These are phyloP conservation scores for Achaetomium macrosporum DNA, from an alignment of 2,329 filamentous ascomycete species.

Conservation along the genomic window DNA sequence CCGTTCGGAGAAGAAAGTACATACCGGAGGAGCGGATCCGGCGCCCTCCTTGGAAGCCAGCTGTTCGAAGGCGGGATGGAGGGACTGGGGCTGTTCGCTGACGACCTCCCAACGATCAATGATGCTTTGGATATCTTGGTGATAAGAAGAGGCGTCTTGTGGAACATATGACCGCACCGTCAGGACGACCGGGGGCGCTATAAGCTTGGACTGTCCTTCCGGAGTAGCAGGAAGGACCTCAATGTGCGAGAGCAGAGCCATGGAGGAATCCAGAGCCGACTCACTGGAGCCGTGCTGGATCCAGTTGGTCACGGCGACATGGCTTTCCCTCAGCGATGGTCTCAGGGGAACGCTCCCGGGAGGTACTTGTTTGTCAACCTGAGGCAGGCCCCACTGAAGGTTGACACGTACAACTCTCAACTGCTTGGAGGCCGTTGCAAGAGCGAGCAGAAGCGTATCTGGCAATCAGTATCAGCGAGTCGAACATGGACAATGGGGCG, in stretches of 20 bases:
- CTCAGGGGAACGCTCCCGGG: slow-evolving; percentile 43
- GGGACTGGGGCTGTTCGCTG: slow-evolving; percentile 54
- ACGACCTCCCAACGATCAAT: slow-evolving; percentile 80
- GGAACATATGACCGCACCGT: slow-evolving; percentile 63
- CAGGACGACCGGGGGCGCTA: slow-evolving; percentile 54
- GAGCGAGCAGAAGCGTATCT: slow-evolving; percentile 55
- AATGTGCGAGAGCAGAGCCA: slow-evolving; percentile 65
- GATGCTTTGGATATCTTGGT: slow-evolving; percentile 63
- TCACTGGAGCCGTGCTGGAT: slow-evolving; percentile 42
- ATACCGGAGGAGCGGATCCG: slow-evolving; percentile 40
- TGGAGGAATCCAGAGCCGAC: slow-evolving; percentile 41
- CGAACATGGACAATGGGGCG: slow-evolving; percentile 8
- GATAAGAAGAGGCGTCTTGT: slow-evolving; percentile 48
- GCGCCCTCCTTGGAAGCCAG: slow-evolving; percentile 53
- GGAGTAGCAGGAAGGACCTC: slow-evolving; percentile 64
- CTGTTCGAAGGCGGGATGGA: slow-evolving; percentile 75
- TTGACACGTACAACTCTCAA: slow-evolving; percentile 68
- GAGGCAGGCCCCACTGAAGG: slow-evolving; percentile 65
- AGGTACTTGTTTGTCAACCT: slow-evolving; percentile 49
- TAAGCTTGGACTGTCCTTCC: slow-evolving; percentile 25
- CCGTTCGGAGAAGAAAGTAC: not conserved
- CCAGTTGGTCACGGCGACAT: slow-evolving; percentile 54
- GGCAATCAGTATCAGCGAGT: slow-evolving; percentile 24
- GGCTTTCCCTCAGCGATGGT: slow-evolving; percentile 49
- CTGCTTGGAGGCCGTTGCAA: slow-evolving; percentile 64